Evolutionary conservation across 179 eudicot species (phyloP), one percentile per base, ranked within the genome.

Genomic region (Silene noctiflora): DNA sequence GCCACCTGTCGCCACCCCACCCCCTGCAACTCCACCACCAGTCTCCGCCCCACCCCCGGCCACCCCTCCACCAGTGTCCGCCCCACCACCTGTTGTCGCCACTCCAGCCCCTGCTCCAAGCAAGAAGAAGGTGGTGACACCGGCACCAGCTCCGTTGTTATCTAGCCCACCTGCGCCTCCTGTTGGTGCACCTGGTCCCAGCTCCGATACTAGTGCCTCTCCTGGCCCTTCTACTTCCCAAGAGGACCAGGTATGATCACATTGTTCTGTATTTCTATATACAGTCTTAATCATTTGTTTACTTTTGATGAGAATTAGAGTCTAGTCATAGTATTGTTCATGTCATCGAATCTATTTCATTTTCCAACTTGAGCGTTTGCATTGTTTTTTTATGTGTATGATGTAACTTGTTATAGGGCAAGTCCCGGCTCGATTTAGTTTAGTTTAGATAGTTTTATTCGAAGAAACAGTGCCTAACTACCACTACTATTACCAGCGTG

Each of bases 111-210:
- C 85, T 0, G 76, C 88, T 17, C 86, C 88, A 0, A 75, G 62
- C 22, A 76, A 74, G 44, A 68, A 76, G 55, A 53, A 53, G 66
- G 20, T 31, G 1, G 33, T 81, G 0, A 42, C 88, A 0, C 84
- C 87, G 0, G 74, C 86, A 0, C 88, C 89, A 4, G 76, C 82
- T 0, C 84, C 86, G 13, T 33, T 53, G 16, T 14, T 67, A 3
- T 5, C 62, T 46, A 83, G 86, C 62, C 91, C 89, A 13, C 87
- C 87, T 24, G 67, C 86, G n/a, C 90, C 92, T 0, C 85, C 88
- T 0, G 66, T 69, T 2, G 88, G 83, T 62, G 68, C 77, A 1
- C 77, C 81, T 12, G 81, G 81, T 9, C 80, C 81, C 29, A 63
- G 63, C 35, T 21, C 25, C 8, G 46, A 56, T 13, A 1, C 67